Evolutionary conservation across 1,284 basidiomycete genomes (phyloP).

Genomic region (Albatrellus sp.): DNA sequence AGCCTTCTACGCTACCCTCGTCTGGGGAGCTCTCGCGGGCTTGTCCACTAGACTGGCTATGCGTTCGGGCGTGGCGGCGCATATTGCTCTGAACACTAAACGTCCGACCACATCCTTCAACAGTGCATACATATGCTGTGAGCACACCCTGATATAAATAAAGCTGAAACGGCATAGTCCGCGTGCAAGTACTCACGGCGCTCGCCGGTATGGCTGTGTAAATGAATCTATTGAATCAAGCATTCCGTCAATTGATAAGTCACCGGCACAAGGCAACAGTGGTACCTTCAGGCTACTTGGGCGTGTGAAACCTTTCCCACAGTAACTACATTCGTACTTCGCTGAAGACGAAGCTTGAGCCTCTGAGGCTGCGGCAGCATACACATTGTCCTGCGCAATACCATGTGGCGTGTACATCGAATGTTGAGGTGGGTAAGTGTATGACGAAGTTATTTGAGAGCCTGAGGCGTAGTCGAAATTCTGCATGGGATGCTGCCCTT

Average conservation of each 20-base stretch:
- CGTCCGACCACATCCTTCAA: constrained; percentile 62
- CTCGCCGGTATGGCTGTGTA: constrained; percentile 76
- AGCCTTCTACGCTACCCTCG: constrained; percentile 25
- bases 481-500: neutral
- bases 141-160: constrained; percentile 7
- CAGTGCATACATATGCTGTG: constrained; percentile 64
- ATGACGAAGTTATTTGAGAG: neutral
- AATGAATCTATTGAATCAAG: constrained; percentile 47
- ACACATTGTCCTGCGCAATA: neutral
- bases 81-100: constrained; percentile 83
- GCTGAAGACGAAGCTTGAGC: constrained; percentile 14
- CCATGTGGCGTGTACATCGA: neutral
- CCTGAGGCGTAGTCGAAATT: neutral
- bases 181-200: constrained; percentile 46
- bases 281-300: constrained; percentile 70
- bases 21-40: constrained; percentile 30
- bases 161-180: neutral
- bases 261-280: constrained; percentile 4
- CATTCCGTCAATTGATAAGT: constrained; percentile 7
- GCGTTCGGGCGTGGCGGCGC: constrained; percentile 70
- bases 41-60: constrained; percentile 29
- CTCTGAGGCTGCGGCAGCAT: neutral
- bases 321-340: constrained; percentile 69
- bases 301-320: constrained; percentile 69
- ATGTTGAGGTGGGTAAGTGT: neutral